Evolutionary conservation across 1,284 basidiomycete genomes (phyloP).

Genomic region (Cryptococcus sp.): DNA sequence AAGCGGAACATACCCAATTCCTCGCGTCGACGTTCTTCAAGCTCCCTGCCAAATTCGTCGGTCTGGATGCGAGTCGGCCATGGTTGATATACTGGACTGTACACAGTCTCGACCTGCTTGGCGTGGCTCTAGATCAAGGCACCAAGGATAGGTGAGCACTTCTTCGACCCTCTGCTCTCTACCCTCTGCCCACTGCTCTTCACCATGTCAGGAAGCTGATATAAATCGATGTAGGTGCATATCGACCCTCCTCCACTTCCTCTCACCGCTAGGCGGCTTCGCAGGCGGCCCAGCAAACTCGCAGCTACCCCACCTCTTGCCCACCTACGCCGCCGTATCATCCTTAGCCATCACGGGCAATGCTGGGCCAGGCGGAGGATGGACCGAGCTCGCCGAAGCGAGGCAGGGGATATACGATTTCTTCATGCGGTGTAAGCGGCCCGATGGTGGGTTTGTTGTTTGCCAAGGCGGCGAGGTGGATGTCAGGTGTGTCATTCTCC

Average conservation of each 20-base stretch:
- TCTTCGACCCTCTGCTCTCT: no score
- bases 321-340: conserved; percentile 87
- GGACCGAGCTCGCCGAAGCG: conserved; percentile 70
- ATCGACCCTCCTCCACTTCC: conserved; percentile 69
- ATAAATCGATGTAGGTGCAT: conserved; percentile 20
- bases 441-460: conserved; percentile 92
- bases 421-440: conserved; percentile 89
- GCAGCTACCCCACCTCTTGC: conserved; percentile 82
- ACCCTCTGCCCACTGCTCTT: no score
- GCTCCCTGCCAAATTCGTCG: conserved; percentile 70
- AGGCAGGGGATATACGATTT: conserved; percentile 80
- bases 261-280: conserved; percentile 84
- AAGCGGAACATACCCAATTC: conserved; percentile 41
- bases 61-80: conserved; percentile 85
- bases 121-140: conserved; percentile 71
- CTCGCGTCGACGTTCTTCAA: conserved; percentile 43
- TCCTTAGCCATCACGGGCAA: conserved; percentile 79
- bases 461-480: conserved; percentile 88
- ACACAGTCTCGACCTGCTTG: conserved; percentile 74
- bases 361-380: conserved; percentile 63
- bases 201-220: no score
- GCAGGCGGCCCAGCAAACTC: conserved; percentile 75
- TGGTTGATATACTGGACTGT: conserved; percentile 92
- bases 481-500: conserved; percentile 66
- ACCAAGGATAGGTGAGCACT: conserved; percentile 67